Evolutionary conservation across 768 basidiomycete genomes (phyloP).

Genomic region (Leucogyrophana mollusca): DNA sequence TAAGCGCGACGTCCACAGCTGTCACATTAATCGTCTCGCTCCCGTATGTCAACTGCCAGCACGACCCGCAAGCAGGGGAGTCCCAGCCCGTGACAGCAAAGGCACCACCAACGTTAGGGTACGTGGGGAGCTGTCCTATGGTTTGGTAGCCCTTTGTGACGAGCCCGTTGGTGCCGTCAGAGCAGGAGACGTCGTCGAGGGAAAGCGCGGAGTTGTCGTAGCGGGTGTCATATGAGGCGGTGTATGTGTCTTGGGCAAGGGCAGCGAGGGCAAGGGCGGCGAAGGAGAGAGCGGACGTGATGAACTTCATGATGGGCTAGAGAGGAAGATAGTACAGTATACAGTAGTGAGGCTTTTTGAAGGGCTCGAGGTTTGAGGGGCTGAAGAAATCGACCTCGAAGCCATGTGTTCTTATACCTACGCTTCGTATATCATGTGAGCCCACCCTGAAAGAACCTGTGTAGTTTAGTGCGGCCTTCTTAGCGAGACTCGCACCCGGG

Average conservation of each 20-base stretch:
- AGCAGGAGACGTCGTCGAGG: constrained; percentile 35
- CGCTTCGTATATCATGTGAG: constrained; percentile 5
- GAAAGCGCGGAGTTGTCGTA: constrained; percentile 32
- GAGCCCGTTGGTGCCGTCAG: constrained; percentile 37
- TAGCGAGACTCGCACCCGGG: constrained; percentile 1
- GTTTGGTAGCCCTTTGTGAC: constrained; percentile 32
- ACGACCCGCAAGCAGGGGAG: constrained; percentile 26
- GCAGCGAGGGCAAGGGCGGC: constrained; percentile 16
- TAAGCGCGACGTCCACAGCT: constrained; percentile 50
- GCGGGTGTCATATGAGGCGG: constrained; percentile 35
- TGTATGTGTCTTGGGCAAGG: constrained; percentile 19
- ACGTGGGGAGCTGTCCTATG: constrained; percentile 35
- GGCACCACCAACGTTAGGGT: constrained; percentile 35
- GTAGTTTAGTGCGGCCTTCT: background rate
- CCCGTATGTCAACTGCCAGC: constrained; percentile 28
- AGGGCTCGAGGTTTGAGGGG: background rate
- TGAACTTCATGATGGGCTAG: constrained; percentile 24
- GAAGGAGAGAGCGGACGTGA: constrained; percentile 14
- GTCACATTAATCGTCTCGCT: constrained; percentile 44
- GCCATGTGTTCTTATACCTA: constrained; percentile 18
- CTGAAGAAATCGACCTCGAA: background rate
- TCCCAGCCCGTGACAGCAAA: constrained; percentile 19
- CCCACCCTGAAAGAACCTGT: constrained; percentile 1
- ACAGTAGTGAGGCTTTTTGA: background rate
- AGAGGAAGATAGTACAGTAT: background rate